Conservation (phyloP, 2,329 filamentous ascomycete species). For the Aureobasidium sp. region DNA sequence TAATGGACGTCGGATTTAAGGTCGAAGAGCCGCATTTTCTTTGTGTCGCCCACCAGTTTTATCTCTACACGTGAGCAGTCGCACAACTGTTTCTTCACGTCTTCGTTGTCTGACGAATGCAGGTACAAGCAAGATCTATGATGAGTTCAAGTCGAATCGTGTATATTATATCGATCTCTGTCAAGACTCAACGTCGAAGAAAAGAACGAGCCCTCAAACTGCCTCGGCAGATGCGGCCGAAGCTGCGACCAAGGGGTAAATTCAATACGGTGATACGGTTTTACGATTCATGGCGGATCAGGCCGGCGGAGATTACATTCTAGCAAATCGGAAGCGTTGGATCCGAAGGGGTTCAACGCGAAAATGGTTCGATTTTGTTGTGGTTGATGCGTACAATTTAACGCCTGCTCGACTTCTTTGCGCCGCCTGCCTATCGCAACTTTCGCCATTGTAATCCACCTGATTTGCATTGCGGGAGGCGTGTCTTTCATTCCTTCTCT, state of each 20-base stretch:
- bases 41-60: background rate
- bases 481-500: slow-evolving; percentile 1
- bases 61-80: background rate
- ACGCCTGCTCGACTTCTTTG: background rate
- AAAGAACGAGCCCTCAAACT: background rate
- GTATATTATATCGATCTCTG: background rate
- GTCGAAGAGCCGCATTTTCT: background rate
- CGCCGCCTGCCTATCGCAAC: background rate
- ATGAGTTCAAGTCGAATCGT: background rate
- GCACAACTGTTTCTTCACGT: background rate
- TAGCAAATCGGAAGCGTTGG: background rate
- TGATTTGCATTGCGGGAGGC: background rate
- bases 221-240: background rate
- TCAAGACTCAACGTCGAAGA: background rate
- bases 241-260: background rate
- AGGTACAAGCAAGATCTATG: background rate
- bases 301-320: slow-evolving; percentile 1
- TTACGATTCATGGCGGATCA: background rate
- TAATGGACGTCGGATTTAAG: background rate
- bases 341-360: slow-evolving; percentile 6
- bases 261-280: too few relatives aligned
- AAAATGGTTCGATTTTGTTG: slow-evolving; percentile 11
- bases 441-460: background rate
- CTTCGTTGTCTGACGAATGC: background rate
- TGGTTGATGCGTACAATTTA: slow-evolving; percentile 5